phyloP scores from a whole-genome alignment of 2,329 filamentous ascomycete species.

The Dothistroma septosporum region DNA sequence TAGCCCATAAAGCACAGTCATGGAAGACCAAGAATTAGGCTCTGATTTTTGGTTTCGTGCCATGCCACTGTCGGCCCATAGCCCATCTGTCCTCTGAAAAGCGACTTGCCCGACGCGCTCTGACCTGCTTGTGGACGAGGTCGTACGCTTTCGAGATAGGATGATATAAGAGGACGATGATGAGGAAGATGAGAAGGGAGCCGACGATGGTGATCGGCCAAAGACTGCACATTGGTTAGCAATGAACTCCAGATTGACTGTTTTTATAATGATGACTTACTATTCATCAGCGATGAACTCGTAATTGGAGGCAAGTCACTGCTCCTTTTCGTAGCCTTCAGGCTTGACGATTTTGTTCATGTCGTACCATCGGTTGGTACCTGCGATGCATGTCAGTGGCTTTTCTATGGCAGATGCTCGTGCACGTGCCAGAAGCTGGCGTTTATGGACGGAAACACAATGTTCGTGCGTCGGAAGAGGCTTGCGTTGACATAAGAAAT shows the following conservation, averaged over 20 bases:
- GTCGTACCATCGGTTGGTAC: conserved; percentile 82
- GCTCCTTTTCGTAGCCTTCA: conserved; percentile 66
- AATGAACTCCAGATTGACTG: conserved; percentile 19
- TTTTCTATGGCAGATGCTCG: background rate
- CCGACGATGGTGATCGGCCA: conserved; percentile 18
- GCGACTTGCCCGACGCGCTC: background rate
- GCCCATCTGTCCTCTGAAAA: conserved; percentile 7
- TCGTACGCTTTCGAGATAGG: conserved; percentile 8
- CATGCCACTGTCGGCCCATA: background rate
- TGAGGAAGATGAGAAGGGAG: conserved; percentile 8
- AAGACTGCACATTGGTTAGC: conserved; percentile 13
- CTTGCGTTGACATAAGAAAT: background rate
- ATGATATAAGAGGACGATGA: conserved; percentile 14
- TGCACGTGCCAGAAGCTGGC: background rate
- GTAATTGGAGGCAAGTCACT: conserved; percentile 31
- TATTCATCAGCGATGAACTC: conserved; percentile 19
- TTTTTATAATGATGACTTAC: too few relatives aligned
- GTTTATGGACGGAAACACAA: conserved; percentile 5
- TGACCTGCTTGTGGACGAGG: background rate
- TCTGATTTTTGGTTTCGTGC: background rate
- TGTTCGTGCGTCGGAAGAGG: background rate
- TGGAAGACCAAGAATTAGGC: background rate
- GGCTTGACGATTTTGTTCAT: conserved; percentile 78
- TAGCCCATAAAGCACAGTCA: background rate
- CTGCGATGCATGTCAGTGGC: conserved; percentile 41